Conservation (phyloP, 2,329 filamentous ascomycete genomes). For the Botrytis fabae region DNA sequence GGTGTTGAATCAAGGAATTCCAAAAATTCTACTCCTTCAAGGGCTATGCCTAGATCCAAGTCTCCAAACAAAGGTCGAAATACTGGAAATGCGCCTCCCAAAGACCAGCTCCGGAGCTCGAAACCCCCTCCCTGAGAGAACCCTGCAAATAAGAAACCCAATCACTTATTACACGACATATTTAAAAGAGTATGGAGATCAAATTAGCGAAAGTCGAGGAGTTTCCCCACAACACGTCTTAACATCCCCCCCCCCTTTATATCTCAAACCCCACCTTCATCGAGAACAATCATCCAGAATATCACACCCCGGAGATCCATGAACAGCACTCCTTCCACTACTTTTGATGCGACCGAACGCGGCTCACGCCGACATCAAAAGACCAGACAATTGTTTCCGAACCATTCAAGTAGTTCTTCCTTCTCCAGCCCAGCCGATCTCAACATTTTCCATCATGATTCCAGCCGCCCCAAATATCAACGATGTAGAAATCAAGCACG, state of each 20-base stretch:
- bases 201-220: background rate
- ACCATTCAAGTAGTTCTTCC: background rate
- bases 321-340: too few species aligned
- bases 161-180: background rate
- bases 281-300: background rate
- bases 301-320: too few species aligned
- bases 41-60: fast-evolving
- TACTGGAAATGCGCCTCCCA: background rate
- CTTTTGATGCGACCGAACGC: background rate
- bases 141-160: background rate
- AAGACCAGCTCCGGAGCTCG: background rate
- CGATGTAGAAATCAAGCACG: background rate
- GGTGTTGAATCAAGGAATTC: background rate
- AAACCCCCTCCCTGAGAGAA: background rate
- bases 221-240: background rate
- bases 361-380: background rate
- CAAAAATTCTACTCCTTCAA: background rate
- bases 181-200: background rate
- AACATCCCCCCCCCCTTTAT: background rate
- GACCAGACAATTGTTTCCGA: too few species aligned
- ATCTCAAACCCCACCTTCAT: background rate
- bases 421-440: background rate
- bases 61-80: background rate
- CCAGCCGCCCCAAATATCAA: background rate
- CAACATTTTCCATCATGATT: background rate